Conservation (phyloP, 2,329 filamentous ascomycete genomes). For the Calonectria hongkongensis region DNA sequence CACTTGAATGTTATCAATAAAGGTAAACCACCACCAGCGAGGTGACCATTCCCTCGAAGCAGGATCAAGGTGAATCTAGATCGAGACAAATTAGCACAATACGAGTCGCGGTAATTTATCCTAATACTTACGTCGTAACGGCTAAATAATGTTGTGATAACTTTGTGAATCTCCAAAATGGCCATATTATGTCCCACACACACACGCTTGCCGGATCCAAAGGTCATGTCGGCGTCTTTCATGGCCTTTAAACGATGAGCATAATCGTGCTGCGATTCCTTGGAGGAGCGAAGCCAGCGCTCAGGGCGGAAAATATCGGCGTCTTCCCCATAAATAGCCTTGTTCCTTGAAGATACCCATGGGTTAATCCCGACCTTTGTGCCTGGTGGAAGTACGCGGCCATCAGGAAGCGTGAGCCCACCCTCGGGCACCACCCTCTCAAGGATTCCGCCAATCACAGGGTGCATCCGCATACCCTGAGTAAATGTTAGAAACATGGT, state of each 20-base stretch:
- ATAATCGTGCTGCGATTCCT: background rate
- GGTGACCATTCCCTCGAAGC: conserved; percentile 22
- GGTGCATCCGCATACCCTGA: conserved; percentile 60
- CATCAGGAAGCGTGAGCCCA: conserved; percentile 60
- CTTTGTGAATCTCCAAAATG: conserved; percentile 10
- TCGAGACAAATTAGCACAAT: background rate
- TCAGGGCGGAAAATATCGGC: conserved; percentile 67
- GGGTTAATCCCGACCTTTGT: conserved; percentile 64
- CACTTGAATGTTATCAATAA: conserved; percentile 30
- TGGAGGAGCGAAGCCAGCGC: conserved; percentile 56
- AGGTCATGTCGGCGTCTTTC: conserved; percentile 29
- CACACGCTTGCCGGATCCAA: conserved; percentile 26
- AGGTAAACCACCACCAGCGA: conserved; percentile 33
- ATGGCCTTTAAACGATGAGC: conserved; percentile 6
- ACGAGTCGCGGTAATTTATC: background rate
- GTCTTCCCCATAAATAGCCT: conserved; percentile 65
- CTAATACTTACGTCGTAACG: conserved; percentile 18
- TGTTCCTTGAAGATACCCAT: conserved; percentile 62
- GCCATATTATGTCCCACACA: conserved; percentile 23
- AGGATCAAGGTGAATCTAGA: conserved; percentile 21
- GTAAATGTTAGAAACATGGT: background rate
- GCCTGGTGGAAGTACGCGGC: conserved; percentile 58
- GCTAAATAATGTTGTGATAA: conserved; percentile 18
- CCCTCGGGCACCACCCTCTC: conserved; percentile 69
- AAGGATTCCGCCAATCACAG: conserved; percentile 67